Percentiles rank a stretch among this genome's conserved stretches.
Evolutionary conservation across 345 rosid genomes (phyloP).

Genomic region (Eutrema japonicum): DNA sequence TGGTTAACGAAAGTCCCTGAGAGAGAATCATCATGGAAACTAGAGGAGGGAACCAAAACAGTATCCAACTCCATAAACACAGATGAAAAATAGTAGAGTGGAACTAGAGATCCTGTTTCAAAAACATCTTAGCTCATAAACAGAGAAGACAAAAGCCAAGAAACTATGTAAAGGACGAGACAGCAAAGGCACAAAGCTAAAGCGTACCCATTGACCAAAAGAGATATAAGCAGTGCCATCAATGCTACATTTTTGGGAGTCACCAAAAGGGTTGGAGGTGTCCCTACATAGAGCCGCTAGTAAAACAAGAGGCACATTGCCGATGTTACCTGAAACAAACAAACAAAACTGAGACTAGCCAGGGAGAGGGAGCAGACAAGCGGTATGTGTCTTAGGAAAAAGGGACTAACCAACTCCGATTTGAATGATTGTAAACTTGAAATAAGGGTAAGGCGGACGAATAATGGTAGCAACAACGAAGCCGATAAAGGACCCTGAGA

Average conservation of each 20-base stretch:
- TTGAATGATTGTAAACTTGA: constrained; percentile 88
- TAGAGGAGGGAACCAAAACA: constrained; percentile 23
- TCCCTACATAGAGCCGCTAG: constrained; percentile 93
- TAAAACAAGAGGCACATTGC: constrained; percentile 97
- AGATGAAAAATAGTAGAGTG: constrained; percentile 6
- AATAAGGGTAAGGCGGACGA: constrained; percentile 93
- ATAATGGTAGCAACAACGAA: constrained; percentile 61
- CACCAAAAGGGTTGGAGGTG: constrained; percentile 83
- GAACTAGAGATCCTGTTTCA: constrained; percentile 8
- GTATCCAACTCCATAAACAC: constrained; percentile 16
- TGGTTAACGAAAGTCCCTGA: neutral
- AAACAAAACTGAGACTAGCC: constrained; percentile 11
- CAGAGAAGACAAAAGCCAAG: constrained; percentile 18
- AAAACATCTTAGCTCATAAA: neutral
- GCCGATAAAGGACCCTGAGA: constrained; percentile 85
- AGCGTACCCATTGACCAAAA: constrained; percentile 95
- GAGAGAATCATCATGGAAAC: constrained; percentile 17
- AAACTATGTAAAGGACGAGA: neutral
- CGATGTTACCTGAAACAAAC: constrained; percentile 83
- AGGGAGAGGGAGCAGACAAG: constrained; percentile 2
- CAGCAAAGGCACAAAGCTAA: constrained; percentile 5
- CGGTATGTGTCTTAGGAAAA: neutral
- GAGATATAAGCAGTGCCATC: constrained; percentile 98
- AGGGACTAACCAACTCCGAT: constrained; percentile 79
- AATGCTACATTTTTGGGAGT: constrained; percentile 71